phyloP scores from a whole-genome alignment of 306 rosid species.

The Vigna reflexopilosa region DNA sequence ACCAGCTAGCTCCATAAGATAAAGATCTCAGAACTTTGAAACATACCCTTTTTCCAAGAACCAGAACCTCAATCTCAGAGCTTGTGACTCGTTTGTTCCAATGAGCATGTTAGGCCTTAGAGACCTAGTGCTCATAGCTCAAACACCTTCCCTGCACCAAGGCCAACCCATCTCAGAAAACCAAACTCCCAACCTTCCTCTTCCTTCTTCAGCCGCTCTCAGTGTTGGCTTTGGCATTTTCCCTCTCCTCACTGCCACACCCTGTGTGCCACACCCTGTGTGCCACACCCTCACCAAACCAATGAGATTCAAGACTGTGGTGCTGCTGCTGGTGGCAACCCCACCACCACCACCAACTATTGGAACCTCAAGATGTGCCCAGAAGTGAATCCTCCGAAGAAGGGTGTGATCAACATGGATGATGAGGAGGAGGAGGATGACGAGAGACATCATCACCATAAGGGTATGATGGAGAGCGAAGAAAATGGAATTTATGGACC shows the following conservation, averaged over 20 bases:
- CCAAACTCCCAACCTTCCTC: conserved; percentile 52
- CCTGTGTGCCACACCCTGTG: conserved; percentile 53
- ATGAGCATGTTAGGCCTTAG: conserved; percentile 79
- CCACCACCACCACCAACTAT: conserved; percentile 34
- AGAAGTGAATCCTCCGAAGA: conserved; percentile 46
- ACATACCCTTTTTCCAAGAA: background rate
- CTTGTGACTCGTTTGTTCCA: background rate
- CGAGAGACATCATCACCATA: background rate
- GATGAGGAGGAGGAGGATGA: conserved; percentile 36
- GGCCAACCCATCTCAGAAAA: conserved; percentile 65
- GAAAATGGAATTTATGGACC: conserved; percentile 52
- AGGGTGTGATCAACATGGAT: conserved; percentile 40
- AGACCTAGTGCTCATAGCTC: conserved; percentile 78
- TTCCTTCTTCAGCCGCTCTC: conserved; percentile 66
- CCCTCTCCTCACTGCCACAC: conserved; percentile 74
- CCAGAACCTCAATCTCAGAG: conserved; percentile 18
- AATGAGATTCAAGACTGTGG: conserved; percentile 44
- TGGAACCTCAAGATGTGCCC: conserved; percentile 63
- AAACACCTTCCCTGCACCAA: conserved; percentile 56
- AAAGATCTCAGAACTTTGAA: background rate
- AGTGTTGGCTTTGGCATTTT: conserved; percentile 85
- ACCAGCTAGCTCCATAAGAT: background rate
- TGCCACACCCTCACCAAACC: conserved; percentile 36
- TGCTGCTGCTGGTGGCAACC: background rate
- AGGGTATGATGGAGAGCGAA: conserved; percentile 41